phyloP scores from a whole-genome alignment of 371 early-diverging fungal genomes.

The Blastocladiella emersonii region DNA sequence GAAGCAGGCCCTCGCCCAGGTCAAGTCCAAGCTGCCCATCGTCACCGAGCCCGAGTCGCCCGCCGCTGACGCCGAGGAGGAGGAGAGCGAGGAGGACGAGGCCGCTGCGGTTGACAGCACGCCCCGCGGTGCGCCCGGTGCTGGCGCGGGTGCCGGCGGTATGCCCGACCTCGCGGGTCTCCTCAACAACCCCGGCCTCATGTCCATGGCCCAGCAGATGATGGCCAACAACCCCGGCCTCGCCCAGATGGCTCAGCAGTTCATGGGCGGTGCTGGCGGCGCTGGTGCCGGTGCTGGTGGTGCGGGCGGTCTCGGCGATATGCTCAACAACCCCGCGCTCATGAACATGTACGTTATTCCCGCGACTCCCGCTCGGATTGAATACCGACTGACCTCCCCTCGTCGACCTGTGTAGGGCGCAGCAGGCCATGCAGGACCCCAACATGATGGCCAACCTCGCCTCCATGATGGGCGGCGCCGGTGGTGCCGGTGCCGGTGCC shows the following conservation, averaged over 20 bases:
- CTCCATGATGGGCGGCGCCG: not conserved
- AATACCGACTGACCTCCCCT: not conserved
- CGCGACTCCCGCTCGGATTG: not conserved
- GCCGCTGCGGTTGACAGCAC: slow-evolving; percentile 8
- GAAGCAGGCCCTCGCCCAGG: slow-evolving; percentile 23
- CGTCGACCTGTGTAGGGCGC: not conserved
- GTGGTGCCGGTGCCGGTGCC: not conserved
- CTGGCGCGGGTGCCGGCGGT: slow-evolving; percentile 19
- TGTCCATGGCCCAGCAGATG: slow-evolving; percentile 88
- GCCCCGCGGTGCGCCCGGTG: slow-evolving; percentile 14
- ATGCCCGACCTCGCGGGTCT: slow-evolving; percentile 29
- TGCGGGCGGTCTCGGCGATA: slow-evolving; percentile 39
- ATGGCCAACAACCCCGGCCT: slow-evolving; percentile 85
- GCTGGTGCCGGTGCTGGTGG: slow-evolving; percentile 21
- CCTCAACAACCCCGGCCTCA: slow-evolving; percentile 79
- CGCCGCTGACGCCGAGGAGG: slow-evolving; percentile 40
- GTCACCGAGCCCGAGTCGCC: slow-evolving; percentile 6
- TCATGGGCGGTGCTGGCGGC: slow-evolving; percentile 36
- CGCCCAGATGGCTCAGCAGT: slow-evolving; percentile 66
- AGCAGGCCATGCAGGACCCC: not conserved
- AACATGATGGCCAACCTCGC: slow-evolving; percentile 4
- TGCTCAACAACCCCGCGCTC: slow-evolving; percentile 67
- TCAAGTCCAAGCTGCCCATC: slow-evolving; percentile 13
- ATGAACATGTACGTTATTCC: slow-evolving; percentile 43
- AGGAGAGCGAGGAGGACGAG: slow-evolving; percentile 1